Conservation (phyloP, 176 grass and related monocot species). For the Poa pratensis region DNA sequence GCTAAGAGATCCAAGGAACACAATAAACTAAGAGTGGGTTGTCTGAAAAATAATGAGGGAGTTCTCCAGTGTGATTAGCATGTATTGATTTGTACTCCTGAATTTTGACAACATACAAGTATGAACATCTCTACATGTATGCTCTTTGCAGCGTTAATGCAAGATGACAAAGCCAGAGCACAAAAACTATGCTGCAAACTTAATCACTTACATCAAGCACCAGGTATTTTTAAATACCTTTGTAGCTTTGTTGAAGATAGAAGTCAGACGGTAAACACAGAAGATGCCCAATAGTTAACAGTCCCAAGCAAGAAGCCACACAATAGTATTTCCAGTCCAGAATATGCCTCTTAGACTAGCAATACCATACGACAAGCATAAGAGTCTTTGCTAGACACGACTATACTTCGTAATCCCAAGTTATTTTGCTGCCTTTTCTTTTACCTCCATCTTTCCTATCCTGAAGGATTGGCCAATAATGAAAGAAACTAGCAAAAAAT, state of each 20-base stretch:
- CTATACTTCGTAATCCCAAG: neutral
- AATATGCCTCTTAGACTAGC: neutral
- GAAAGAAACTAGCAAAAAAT: neutral
- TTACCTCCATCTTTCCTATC: neutral
- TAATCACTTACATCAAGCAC: neutral
- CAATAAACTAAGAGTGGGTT: neutral
- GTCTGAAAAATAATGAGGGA: neutral
- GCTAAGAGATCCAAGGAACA: neutral
- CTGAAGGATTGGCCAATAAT: neutral
- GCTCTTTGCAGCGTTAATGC: neutral
- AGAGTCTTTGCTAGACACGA: neutral
- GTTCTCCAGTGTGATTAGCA: neutral
- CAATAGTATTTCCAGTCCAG: neutral
- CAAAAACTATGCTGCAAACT: neutral
- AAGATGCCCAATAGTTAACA: neutral
- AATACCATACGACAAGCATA: neutral
- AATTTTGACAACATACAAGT: neutral
- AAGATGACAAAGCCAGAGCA: constrained; percentile 8
- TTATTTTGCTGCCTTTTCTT: neutral
- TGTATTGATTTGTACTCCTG: neutral
- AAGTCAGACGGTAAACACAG: neutral
- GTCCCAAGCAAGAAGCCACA: neutral
- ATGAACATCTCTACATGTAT: neutral
- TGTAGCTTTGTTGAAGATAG: constrained; percentile 20
- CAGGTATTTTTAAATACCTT: neutral